Evolutionary conservation across 2,329 filamentous ascomycete species (phyloP), one percentile per base, ranked within the genome.

Genomic region (Colletotrichum brevisporum): DNA sequence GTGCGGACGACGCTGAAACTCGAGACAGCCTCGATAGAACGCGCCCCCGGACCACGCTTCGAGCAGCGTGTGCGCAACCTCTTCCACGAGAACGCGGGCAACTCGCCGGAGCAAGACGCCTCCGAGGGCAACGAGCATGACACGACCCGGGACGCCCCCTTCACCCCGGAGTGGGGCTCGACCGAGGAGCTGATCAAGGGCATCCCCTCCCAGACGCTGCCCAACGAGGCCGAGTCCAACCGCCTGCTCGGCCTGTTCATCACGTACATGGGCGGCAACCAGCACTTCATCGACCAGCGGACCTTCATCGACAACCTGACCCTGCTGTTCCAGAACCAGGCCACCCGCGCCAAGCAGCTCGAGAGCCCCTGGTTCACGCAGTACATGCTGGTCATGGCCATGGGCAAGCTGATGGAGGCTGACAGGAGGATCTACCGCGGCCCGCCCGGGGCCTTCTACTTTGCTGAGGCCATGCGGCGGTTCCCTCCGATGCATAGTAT

Each of bases 301-400:
- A 69, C 62, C 0, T 77, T 77, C 50, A 68, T 71, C 1, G 75
- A 77, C 41, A 71, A 71, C 5, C 48, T 77, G 51, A 72, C 73
- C 12, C 52, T 75, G 13, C 50, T 77, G 2, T 77, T 74, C n/a
- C 70, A 73, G 51, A 75, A 61, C 4, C 74, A 75, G 9, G 55
- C 67, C 9, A 60, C 67, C 5, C 63, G 67, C 3, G 56, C 66
- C 1, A 70, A 72, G 10, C 73, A 75, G 64, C 62, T 72, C 51
- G 71, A 70, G 10, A 73, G 73, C 0, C 67, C 67, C 2, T 78
- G 75, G 75, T 78, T 75, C 43, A 74, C 69, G 0, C 70, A 76
- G 26, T 78, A 77, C 50, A 54, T 78, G 1, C 48, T 78, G 16
- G 74, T 78, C 4, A 76, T 78, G 74, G 75, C 76, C 6, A 74